Conservation (phyloP, 257 asterid species). For the Lycium barbarum region DNA sequence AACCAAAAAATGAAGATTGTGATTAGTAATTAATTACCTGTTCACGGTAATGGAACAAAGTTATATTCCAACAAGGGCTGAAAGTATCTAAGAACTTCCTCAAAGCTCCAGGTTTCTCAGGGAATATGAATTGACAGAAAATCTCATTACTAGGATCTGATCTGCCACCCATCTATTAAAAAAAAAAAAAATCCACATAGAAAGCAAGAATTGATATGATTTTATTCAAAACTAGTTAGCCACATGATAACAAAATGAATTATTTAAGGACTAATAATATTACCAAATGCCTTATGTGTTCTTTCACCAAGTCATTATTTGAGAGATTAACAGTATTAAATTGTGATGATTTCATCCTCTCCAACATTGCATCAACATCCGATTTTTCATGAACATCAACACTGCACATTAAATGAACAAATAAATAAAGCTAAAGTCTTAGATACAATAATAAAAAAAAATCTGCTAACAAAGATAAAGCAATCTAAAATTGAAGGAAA, state of each 20-base stretch:
- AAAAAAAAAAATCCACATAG: neutral
- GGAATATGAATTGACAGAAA: slow-evolving; percentile 80
- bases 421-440: neutral
- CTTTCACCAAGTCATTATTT: slow-evolving; percentile 77
- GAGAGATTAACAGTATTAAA: slow-evolving; percentile 67
- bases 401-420: slow-evolving; percentile 43
- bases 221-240: too few relatives aligned
- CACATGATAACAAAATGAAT: neutral
- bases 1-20: neutral
- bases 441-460: neutral
- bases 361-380: slow-evolving; percentile 69
- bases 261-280: neutral
- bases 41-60: slow-evolving; percentile 84
- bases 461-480: neutral
- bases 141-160: slow-evolving; percentile 75
- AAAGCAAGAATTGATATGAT: neutral
- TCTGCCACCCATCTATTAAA: slow-evolving; percentile 80
- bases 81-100: slow-evolving; percentile 77
- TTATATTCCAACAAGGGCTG: slow-evolving; percentile 93
- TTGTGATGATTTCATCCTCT: slow-evolving; percentile 54
- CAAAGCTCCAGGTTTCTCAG: slow-evolving; percentile 89
- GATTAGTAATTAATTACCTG: slow-evolving; percentile 55
- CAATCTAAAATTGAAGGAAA: slow-evolving; percentile 27
- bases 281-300: slow-evolving; percentile 87
- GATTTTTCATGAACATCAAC: slow-evolving; percentile 69